phyloP scores from a whole-genome alignment of 116 monocot species.

The Cymodocea nodosa region DNA sequence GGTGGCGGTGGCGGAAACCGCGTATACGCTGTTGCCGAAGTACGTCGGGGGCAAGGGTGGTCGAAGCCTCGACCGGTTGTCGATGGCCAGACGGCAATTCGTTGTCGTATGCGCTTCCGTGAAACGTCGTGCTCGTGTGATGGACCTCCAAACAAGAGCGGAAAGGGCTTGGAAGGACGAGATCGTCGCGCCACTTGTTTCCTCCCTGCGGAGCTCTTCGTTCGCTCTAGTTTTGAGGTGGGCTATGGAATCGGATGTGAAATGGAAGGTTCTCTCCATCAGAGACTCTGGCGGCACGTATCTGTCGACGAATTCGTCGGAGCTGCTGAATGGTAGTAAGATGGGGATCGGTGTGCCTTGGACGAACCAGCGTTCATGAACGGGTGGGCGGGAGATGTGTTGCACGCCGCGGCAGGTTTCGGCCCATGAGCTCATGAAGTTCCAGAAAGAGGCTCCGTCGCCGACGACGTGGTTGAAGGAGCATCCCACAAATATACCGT shows the following conservation, averaged over 20 bases:
- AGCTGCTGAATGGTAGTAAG: constrained; percentile 28
- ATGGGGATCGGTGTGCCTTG: constrained; percentile 12
- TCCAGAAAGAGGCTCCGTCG: constrained; percentile 41
- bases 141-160: too few species aligned
- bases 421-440: constrained; percentile 55
- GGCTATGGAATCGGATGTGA: constrained; percentile 1
- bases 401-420: constrained; percentile 20
- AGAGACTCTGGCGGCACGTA: constrained; percentile 21
- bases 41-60: constrained; percentile 20
- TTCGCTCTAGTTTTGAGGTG: too few species aligned
- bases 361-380: constrained; percentile 36
- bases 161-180: too few species aligned
- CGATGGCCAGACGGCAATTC: too few species aligned
- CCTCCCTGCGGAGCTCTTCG: too few species aligned
- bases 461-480: constrained; percentile 63
- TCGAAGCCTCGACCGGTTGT: constrained; percentile 7
- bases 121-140: too few species aligned
- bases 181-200: too few species aligned
- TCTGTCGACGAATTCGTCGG: constrained; percentile 26
- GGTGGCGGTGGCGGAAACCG: constrained; percentile 32
- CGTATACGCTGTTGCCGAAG: constrained; percentile 81
- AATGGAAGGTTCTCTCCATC: constrained; percentile 41
- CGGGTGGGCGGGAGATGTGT: constrained; percentile 24
- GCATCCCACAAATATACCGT: constrained; percentile 62
- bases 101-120: too few species aligned